Evolutionary conservation across 139 green algal genomes (phyloP).

Genomic region (Pleodorina starrii): DNA sequence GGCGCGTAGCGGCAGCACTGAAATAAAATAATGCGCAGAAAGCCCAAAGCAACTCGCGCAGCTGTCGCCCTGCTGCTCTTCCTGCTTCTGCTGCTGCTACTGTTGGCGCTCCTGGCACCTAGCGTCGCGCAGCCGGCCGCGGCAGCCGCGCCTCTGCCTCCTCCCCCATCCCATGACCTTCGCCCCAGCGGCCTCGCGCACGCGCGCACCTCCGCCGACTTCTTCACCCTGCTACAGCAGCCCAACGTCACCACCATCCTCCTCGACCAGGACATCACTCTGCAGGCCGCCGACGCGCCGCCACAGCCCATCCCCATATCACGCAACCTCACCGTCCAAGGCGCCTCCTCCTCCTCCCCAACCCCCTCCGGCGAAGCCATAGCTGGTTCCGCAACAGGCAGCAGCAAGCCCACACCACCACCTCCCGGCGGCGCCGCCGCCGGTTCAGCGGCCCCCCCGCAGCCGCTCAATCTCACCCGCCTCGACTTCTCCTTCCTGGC

Average conservation of each 20-base stretch:
- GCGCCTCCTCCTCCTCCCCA: too few species aligned
- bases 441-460: not conserved
- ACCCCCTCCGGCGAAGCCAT: not conserved
- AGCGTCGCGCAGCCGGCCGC: too few species aligned
- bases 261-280: not conserved
- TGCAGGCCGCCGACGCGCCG: not conserved
- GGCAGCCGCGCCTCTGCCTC: too few species aligned
- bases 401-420: too few species aligned
- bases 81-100: not conserved
- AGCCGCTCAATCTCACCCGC: not conserved
- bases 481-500: conserved; percentile 11
- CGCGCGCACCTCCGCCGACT: not conserved
- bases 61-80: not conserved
- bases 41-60: too few species aligned
- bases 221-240: not conserved
- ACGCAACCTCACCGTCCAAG: not conserved
- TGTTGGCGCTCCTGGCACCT: not conserved
- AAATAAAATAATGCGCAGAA: too few species aligned
- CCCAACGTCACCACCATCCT: not conserved
- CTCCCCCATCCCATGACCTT: too few species aligned
- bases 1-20: too few species aligned
- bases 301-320: not conserved
- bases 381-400: too few species aligned
- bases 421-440: not conserved
- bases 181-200: not conserved